Evolutionary conservation across 2,329 filamentous ascomycete species (phyloP), one percentile per base, ranked within the genome.

Genomic region (Arachnomyces sp.): DNA sequence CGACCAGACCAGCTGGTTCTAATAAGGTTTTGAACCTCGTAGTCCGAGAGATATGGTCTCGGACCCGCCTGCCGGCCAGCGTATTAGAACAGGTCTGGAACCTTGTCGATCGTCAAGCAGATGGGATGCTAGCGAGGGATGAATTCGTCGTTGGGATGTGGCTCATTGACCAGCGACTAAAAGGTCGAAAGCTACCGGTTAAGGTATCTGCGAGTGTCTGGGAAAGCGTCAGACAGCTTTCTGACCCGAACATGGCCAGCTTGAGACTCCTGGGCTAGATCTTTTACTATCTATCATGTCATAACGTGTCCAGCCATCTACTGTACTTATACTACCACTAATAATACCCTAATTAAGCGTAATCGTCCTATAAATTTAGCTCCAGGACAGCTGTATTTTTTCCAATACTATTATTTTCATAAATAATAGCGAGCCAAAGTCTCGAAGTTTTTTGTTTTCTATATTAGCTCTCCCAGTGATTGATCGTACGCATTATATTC

Each of bases 71-170:
- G 15, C 60, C 65, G 7, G 28, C 47, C 14, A 42, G 54, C 34
- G 50, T 62, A 5, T 51, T 72, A 21, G 65, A 60, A 45, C 59
- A 67, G 42, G 59, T 72, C 32, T 72, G 68, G 67, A 54, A 69
- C 40, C 56, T 72, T 3, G 69, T 72, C 13, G 59, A 63, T 44
- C 53, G 55, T 11, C 56, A 60, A 42, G 48, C 50, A 3, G 54
- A 58, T 21, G 62, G 63, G 9, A 54, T 66, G 36, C 47, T 71
- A 18, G 58, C 55, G 13, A 54, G 61, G 40, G 67, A 70, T 36
- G 67, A 71, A 51, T 72, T 72, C 40, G 65, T 72, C 36, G 67
- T 72, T 31, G 69, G 69, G 16, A 62, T 71, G 55, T 72, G 68
- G 68, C 52, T 72, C 41, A 69, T 72, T 39, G 69, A 72, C 50